These are phyloP conservation scores for Achaetomiella virescens DNA, from an alignment of 495 filamentous ascomycete species.

Conservation along the genomic window DNA sequence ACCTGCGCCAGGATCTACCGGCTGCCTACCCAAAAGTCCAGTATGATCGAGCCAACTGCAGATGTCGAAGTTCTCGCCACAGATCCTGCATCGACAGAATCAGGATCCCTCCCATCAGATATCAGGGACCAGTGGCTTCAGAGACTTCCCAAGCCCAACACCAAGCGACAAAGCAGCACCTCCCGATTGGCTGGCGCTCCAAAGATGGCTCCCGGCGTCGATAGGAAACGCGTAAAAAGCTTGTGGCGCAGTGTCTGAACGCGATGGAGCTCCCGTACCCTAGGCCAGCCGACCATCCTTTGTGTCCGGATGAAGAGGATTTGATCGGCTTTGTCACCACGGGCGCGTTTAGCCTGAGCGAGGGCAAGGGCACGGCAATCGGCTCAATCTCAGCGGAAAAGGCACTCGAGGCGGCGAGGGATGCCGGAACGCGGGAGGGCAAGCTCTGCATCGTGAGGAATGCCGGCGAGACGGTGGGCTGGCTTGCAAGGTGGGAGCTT, in stretches of 20 bases:
- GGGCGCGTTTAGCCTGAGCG: conserved; percentile 73
- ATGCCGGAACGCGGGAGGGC: conserved; percentile 22
- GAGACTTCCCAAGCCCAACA: conserved; percentile 17
- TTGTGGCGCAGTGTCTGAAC: conserved; percentile 50
- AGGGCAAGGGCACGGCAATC: conserved; percentile 70
- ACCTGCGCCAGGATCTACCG: conserved; percentile 44
- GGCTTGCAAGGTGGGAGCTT: conserved; percentile 75
- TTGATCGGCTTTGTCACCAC: conserved; percentile 89
- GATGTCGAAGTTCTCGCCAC: conserved; percentile 40
- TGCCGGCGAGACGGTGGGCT: conserved; percentile 67
- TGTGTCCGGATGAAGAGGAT: conserved; percentile 66
- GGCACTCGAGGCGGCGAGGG: conserved; percentile 34
- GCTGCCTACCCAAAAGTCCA: conserved; percentile 26
- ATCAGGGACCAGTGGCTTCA: conserved; percentile 44
- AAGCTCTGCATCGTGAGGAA: conserved; percentile 74
- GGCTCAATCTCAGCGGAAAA: conserved; percentile 61
- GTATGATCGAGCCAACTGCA: conserved; percentile 19
- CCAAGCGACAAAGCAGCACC: neutral
- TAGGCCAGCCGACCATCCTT: conserved; percentile 38
- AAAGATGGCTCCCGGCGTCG: conserved; percentile 18
- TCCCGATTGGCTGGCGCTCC: conserved; percentile 11
- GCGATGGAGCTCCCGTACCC: conserved; percentile 21
- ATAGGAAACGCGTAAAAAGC: conserved; percentile 42
- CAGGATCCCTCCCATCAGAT: conserved; percentile 26
- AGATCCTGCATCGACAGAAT: conserved; percentile 14